Percentiles rank a stretch among this genome's conserved stretches.
Conservation (phyloP, 2,329 filamentous ascomycete genomes). For the Mycosphaerella arachidis region DNA sequence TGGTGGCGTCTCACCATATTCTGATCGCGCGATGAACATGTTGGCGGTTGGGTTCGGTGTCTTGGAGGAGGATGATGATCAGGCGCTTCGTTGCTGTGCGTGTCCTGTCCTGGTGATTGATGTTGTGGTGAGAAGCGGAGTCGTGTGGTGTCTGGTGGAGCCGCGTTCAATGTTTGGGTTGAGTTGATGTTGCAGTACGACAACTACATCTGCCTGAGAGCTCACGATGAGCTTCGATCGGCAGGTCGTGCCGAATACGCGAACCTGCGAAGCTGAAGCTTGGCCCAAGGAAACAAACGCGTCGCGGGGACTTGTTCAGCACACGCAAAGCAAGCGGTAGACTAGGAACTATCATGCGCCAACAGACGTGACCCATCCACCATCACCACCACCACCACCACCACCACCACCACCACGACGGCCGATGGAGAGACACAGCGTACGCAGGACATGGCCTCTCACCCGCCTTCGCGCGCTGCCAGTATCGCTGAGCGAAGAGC, state of each 20-base stretch:
- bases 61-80: neutral
- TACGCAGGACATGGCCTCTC: constrained; percentile 22
- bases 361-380: no score
- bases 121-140: neutral
- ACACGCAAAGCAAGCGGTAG: no score
- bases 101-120: neutral
- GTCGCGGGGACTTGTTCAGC: no score
- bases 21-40: constrained; percentile 99
- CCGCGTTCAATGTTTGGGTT: neutral
- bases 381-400: no score
- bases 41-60: constrained; percentile 43
- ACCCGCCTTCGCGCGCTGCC: constrained; percentile 23
- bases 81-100: neutral
- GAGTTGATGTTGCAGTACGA: neutral
- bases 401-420: neutral
- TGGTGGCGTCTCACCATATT: constrained; percentile 75
- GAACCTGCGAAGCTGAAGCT: neutral
- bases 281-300: no score
- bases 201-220: neutral
- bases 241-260: neutral
- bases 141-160: neutral
- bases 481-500: constrained; percentile 28
- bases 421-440: constrained; percentile 10
- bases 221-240: neutral
- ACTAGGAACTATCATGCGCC: no score